phyloP scores from a whole-genome alignment of 768 basidiomycete genomes.

The Cytidiella melzeri region DNA sequence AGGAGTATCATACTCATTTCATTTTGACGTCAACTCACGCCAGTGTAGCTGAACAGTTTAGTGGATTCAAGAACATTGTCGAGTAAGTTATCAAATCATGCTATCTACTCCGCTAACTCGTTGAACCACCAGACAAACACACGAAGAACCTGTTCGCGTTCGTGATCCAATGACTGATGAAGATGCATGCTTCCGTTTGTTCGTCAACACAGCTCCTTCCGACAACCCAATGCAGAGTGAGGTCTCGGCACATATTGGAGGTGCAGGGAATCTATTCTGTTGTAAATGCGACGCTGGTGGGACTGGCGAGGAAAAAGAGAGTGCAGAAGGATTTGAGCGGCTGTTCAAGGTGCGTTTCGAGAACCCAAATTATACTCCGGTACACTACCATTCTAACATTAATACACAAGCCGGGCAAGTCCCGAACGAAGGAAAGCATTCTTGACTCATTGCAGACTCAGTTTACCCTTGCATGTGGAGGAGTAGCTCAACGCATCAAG shows the following conservation, averaged over 20 bases:
- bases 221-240: slow-evolving; percentile 18
- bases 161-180: slow-evolving; percentile 22
- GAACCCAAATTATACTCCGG: no score
- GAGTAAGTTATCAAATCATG: no score
- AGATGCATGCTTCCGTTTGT: slow-evolving; percentile 14
- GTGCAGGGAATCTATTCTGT: slow-evolving; percentile 23
- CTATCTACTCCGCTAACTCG: no score
- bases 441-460: slow-evolving; percentile 1
- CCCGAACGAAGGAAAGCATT: slow-evolving; percentile 4
- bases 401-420: no score
- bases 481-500: slow-evolving; percentile 6
- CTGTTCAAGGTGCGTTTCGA: no score
- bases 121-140: no score
- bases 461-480: slow-evolving; percentile 4
- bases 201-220: slow-evolving; percentile 20
- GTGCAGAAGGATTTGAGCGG: no score
- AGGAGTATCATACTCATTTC: slow-evolving; percentile 12
- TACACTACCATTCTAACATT: no score
- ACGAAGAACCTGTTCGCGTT: slow-evolving; percentile 27
- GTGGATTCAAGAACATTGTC: slow-evolving; percentile 12
- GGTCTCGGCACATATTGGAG: slow-evolving; percentile 28
- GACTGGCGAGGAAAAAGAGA: no score
- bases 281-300: slow-evolving; percentile 35
- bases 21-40: slow-evolving; percentile 14
- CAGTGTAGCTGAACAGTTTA: slow-evolving; percentile 7